Evolutionary conservation across 2,329 filamentous ascomycete genomes (phyloP).

Genomic region (Chaetoscypha palmicola): DNA sequence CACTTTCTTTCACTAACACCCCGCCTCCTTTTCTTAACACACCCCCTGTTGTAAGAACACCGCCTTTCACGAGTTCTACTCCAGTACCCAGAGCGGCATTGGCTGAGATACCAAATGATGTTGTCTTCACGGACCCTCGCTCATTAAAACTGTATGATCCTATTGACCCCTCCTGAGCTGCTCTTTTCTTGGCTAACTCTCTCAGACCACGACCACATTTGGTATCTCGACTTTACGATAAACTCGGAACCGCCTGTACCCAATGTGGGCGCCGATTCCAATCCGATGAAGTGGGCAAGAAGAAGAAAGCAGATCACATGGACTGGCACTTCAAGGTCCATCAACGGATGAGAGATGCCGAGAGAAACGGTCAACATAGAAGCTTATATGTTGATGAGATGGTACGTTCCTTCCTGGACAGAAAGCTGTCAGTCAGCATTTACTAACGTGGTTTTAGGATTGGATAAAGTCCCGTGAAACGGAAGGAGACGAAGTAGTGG

Average conservation of each 20-base stretch:
- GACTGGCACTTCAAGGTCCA: constrained; percentile 98
- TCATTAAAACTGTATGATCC: constrained; percentile 65
- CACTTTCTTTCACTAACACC: constrained; percentile 28
- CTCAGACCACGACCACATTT: constrained; percentile 66
- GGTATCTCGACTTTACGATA: constrained; percentile 68
- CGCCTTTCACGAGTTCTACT: constrained; percentile 24
- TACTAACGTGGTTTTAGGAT: constrained; percentile 49
- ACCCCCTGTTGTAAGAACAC: constrained; percentile 19
- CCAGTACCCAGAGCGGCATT: constrained; percentile 23
- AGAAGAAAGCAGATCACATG: constrained; percentile 84
- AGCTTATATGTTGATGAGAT: constrained; percentile 92
- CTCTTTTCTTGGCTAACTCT: constrained; percentile 12
- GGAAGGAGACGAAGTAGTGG: constrained; percentile 55
- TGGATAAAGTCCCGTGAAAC: constrained; percentile 84
- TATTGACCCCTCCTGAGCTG: neutral
- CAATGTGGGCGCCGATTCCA: constrained; percentile 87
- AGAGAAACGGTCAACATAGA: constrained; percentile 79
- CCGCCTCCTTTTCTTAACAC: constrained; percentile 13
- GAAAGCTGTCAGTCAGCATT: neutral
- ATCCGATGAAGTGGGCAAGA: constrained; percentile 67
- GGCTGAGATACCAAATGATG: constrained; percentile 36
- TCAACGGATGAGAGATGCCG: constrained; percentile 76
- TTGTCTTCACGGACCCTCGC: constrained; percentile 51
- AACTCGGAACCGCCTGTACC: constrained; percentile 77
- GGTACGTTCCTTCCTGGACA: constrained; percentile 48